Evolutionary conservation across 1,284 basidiomycete genomes (phyloP).

Genomic region (Ustilago curta): DNA sequence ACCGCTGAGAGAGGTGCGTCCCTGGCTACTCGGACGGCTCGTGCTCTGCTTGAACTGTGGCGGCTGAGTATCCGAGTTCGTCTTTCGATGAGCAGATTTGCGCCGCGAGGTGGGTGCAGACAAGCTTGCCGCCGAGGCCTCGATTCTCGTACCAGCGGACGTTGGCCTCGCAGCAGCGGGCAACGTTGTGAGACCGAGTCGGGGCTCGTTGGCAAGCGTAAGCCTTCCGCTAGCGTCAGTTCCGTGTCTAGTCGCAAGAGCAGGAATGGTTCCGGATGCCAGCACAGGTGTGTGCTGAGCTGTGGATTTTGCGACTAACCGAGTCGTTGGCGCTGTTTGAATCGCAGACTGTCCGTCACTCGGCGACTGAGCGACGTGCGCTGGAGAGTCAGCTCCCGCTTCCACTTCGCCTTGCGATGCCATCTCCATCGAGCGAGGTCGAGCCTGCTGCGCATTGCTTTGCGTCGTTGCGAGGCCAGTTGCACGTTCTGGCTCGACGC

Average conservation of each 20-base stretch:
- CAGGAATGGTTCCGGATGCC: background rate
- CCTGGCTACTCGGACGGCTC: background rate
- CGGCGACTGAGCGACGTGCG: background rate
- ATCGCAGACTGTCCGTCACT: background rate
- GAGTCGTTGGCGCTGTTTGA: background rate
- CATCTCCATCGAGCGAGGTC: background rate
- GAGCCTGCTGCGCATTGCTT: background rate
- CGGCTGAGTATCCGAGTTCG: conserved; percentile 23
- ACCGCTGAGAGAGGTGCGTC: conserved; percentile 7
- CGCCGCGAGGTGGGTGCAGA: conserved; percentile 5
- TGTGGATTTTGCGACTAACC: background rate
- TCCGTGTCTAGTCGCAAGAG: background rate
- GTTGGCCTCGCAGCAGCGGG: background rate
- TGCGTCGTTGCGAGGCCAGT: background rate
- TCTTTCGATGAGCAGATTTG: conserved; percentile 30
- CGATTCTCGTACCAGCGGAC: background rate
- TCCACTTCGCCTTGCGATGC: background rate
- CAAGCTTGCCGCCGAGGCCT: background rate
- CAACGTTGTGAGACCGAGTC: conserved; percentile 32
- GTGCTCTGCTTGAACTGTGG: background rate
- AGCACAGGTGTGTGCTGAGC: background rate
- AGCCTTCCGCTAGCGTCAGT: conserved; percentile 14
- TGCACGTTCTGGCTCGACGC: background rate
- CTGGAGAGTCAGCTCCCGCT: background rate
- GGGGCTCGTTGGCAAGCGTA: conserved; percentile 35